These are phyloP conservation scores for Sphagnum tenellum DNA, from an alignment of 225 moss, liverwort and hornwort genomes.

Conservation along the genomic window DNA sequence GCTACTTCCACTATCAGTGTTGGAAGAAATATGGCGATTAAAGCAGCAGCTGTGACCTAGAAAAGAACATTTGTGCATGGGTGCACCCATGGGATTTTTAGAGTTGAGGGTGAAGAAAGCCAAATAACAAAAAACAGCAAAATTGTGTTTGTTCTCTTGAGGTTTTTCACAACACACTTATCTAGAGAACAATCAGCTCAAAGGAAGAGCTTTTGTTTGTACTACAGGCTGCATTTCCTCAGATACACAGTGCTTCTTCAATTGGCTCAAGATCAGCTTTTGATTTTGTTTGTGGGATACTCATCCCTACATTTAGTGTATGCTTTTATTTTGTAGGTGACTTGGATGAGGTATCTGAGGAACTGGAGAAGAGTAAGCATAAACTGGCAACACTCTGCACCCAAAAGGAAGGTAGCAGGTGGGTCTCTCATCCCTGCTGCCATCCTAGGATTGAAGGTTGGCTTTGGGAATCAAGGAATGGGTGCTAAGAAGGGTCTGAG, in stretches of 20 bases:
- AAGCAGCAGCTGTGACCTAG: conserved; percentile 4
- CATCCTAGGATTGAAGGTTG: conserved; percentile 46
- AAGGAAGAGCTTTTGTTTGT: no score
- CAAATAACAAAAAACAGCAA: no score
- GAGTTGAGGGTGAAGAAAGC: neutral
- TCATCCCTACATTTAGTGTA: neutral
- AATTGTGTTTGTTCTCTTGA: no score
- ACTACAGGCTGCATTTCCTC: no score
- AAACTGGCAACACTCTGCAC: conserved; percentile 64
- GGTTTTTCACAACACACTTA: no score
- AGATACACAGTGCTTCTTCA: neutral
- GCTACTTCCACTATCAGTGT: neutral
- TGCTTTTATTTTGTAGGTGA: conserved; percentile 48
- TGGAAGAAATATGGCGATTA: no score
- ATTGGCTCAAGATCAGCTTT: neutral
- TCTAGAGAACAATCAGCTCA: no score
- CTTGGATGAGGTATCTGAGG: conserved; percentile 72
- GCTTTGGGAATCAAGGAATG: conserved; percentile 36
- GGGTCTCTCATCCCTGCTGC: conserved; percentile 67
- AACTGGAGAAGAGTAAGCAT: conserved; percentile 69
- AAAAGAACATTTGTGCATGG: conserved; percentile 3
- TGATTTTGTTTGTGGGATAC: no score
- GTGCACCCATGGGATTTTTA: neutral
- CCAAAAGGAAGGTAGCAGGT: conserved; percentile 55
- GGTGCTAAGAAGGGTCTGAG: conserved; percentile 38